phyloP scores from a whole-genome alignment of 2,329 filamentous ascomycete genomes.

The Coniochaeta sp. region DNA sequence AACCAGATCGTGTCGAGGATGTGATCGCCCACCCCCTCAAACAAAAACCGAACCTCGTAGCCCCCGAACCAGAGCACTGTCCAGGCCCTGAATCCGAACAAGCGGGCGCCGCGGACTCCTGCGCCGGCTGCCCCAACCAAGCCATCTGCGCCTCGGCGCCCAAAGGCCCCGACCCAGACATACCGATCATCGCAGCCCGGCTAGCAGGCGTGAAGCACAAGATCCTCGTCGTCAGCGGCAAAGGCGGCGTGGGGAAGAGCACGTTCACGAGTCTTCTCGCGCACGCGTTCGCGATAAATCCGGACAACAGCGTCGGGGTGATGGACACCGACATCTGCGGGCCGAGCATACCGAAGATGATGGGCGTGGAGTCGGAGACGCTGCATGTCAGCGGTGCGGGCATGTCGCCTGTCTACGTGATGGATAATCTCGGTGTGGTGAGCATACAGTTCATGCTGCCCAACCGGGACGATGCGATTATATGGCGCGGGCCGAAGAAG shows the following conservation, averaged over 20 bases:
- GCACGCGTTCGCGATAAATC: slow-evolving; percentile 80
- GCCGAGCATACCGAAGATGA: slow-evolving; percentile 96
- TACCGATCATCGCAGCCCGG: slow-evolving; percentile 77
- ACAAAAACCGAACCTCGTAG: slow-evolving; percentile 75
- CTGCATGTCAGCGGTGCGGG: slow-evolving; percentile 85
- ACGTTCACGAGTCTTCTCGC: slow-evolving; percentile 86
- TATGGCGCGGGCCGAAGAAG: slow-evolving; percentile 98
- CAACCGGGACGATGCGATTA: slow-evolving; percentile 86
- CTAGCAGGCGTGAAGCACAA: slow-evolving; percentile 82
- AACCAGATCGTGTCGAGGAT: slow-evolving; percentile 56
- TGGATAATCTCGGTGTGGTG: slow-evolving; percentile 93
- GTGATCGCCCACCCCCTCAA: slow-evolving; percentile 72
- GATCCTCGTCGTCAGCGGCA: slow-evolving; percentile 85
- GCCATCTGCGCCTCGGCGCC: slow-evolving; percentile 88
- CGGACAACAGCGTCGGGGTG: slow-evolving; percentile 73
- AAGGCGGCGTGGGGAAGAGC: slow-evolving; percentile 94
- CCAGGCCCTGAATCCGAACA: slow-evolving; percentile 77
- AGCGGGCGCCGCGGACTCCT: slow-evolving; percentile 69
- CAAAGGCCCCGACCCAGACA: slow-evolving; percentile 92
- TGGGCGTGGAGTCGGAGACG: slow-evolving; percentile 89
- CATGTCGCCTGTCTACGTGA: slow-evolving; percentile 93
- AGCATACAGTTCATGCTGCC: slow-evolving; percentile 98
- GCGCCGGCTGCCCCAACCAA: slow-evolving; percentile 93
- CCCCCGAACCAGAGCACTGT: slow-evolving; percentile 94
- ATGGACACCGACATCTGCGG: slow-evolving; percentile 99